Base-by-base conservation (phyloP, 768 basidiomycete species). In the Pleurotus platypus region DNA sequence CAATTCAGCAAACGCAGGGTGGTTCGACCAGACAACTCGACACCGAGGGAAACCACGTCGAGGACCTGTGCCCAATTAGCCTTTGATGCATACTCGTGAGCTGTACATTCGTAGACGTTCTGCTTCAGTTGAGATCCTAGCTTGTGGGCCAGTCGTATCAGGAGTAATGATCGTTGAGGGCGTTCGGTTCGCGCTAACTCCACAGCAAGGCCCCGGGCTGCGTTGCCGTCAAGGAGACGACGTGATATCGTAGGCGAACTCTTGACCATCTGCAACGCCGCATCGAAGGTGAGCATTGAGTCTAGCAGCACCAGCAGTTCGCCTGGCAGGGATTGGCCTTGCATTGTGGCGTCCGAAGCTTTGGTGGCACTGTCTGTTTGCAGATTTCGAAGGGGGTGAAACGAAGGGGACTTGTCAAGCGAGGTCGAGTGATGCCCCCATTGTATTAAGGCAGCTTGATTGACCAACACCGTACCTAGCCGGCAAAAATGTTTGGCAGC, bases 1-100 rank as follows among this genome's bases (percentile, higher is more conserved):
- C 88, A 91, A 66, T 92, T 84, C 59, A 92, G 76, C 20, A 92
- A 73, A 30, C 83, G 79, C 27, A 70, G 61, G 2, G 82, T 85
- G 2, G 78, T 75, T 53, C 71, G 72, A 43, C 80, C 79, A 13
- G 77, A 74, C 18, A 84, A 78, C 37, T 72, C 66, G 60, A 72
- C 74, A 49, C 78, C 87, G 16, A 83, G 70, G 24, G 70, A 67
- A 53, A 83, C 79, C 15, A 83, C 64, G 18, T 69, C 59, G 16
- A 82, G 70, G 3, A 92, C 69, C 11, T 72, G 64, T 35, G 69
- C 58, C 88, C 89, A 91, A 24, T 72, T 65, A 24, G 70, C 72
- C 48, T 64, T 64, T 6, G 69, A 62, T 16, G 84, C 79, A 22
- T 89, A 69, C 46, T 73, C 77, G 64, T 77, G 70, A 39, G 78